Conservation (phyloP, 768 basidiomycete genomes). For the Candolleomyces eurysporus region DNA sequence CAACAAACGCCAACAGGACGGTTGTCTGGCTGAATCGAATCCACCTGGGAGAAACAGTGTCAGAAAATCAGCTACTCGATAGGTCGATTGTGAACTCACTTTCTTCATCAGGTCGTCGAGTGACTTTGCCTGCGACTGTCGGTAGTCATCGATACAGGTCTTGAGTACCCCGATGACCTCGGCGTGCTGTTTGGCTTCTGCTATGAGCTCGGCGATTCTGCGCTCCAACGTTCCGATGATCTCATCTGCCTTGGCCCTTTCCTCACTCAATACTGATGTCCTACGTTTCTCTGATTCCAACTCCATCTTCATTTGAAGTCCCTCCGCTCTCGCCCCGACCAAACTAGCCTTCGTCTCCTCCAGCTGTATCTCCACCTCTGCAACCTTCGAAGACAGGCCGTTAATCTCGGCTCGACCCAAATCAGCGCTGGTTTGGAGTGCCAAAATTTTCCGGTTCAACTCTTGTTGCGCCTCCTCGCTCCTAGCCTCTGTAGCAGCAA, state of each 20-base stretch:
- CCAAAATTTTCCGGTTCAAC: slow-evolving; percentile 6
- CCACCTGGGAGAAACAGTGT: too few species aligned
- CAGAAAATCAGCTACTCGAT: too few species aligned
- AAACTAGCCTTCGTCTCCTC: not conserved
- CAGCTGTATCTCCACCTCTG: not conserved
- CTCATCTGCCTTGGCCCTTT: not conserved
- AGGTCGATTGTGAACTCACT: too few species aligned
- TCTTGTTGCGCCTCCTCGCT: slow-evolving; percentile 3
- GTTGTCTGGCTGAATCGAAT: too few species aligned
- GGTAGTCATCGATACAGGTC: too few species aligned
- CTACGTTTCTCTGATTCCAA: not conserved
- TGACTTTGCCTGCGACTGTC: too few species aligned
- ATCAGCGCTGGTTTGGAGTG: not conserved
- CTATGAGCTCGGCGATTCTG: not conserved
- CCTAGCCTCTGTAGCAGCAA: not conserved
- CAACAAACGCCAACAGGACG: too few species aligned
- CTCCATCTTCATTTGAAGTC: not conserved
- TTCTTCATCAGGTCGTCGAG: too few species aligned
- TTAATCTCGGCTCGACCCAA: not conserved
- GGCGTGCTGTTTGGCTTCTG: not conserved
- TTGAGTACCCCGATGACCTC: too few species aligned
- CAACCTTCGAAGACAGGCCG: not conserved
- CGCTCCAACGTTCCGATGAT: not conserved
- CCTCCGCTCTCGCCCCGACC: not conserved
- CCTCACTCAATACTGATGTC: not conserved